Evolutionary conservation across 441 rosid species (phyloP), one percentile per base, ranked within the genome.

Genomic region (Jatropha podagrica): DNA sequence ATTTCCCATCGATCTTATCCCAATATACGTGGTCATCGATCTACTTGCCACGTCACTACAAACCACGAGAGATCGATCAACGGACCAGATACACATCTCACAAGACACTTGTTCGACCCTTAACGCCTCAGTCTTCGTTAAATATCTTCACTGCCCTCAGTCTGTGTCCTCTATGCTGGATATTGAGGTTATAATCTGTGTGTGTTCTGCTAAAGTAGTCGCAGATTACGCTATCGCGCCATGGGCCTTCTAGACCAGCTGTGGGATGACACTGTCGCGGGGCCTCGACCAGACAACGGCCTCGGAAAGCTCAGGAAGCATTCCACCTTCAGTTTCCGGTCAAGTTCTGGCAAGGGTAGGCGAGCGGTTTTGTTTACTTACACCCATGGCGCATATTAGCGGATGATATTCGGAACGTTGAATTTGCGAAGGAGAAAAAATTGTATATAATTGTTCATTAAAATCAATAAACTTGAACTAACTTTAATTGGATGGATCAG

Each of bases 201-300:
- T 76, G 58, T 52, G 72, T 32, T 63, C 64, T 70, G 52, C 44
- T 0, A 7, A 51, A 37, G 3, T 48, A 46, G 44, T 26, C 13
- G 52, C 55, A 17, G 54, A 59, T 58, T 76, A 71, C 23, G 51
- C 60, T 65, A 69, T 6, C 48, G 9, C 38, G 73, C 69, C 64
- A 95, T 95, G 99, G 85, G 96, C 40, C 85, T 95, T 18, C 95
- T 93, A 32, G 97, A 95, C 66, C 94, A 92, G 81, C 86, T 95
- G 14, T 95, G 99, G 99, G 99, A 95, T 76, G 99, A 95, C 74
- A 93, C 99, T 80, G 88, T 95, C 56, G 98, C 98, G 70, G 99
- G 99, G 41, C 98, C 99, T 2, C 86, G 79, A 56, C 98, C 98
- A 6, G 97, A 93, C 11, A 85, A 70, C 84, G 99, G 98, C 80